These are phyloP conservation scores for Scleroderma bovista DNA, from an alignment of 768 basidiomycete genomes.

Conservation along the genomic window DNA sequence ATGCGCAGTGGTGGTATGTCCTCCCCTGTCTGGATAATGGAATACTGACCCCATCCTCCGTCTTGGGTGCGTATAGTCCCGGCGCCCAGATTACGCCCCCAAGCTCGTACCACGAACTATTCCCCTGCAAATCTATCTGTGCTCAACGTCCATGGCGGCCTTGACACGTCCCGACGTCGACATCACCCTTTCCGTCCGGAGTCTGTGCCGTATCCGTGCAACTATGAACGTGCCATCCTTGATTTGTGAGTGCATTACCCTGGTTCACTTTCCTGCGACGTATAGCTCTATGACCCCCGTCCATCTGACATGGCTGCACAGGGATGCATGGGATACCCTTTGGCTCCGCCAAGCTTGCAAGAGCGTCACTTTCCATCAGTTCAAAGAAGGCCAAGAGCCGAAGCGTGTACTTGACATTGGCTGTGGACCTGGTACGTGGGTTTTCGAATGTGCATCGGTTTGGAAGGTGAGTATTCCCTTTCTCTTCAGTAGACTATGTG, in stretches of 20 bases:
- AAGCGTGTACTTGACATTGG: constrained; percentile 55
- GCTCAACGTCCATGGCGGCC: constrained; percentile 25
- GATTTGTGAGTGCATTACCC: constrained; percentile 46
- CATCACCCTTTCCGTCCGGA: constrained; percentile 48
- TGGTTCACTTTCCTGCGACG: too few species aligned
- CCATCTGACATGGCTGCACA: constrained; percentile 18
- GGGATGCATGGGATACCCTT: constrained; percentile 66
- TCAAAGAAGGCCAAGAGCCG: constrained; percentile 17
- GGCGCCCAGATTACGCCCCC: background rate
- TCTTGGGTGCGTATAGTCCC: background rate
- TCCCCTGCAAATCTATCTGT: constrained; percentile 1
- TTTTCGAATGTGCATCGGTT: constrained; percentile 53
- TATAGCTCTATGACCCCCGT: too few species aligned
- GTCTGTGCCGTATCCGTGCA: constrained; percentile 65
- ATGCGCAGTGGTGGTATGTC: background rate
- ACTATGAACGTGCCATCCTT: constrained; percentile 55
- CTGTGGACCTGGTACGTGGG: constrained; percentile 75
- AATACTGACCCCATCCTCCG: background rate
- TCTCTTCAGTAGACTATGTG: background rate
- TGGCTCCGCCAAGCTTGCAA: constrained; percentile 49
- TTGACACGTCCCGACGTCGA: constrained; percentile 31
- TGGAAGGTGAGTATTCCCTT: constrained; percentile 47
- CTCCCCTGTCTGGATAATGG: background rate
- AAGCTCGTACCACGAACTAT: background rate
- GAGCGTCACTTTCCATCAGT: constrained; percentile 61